Percentiles rank a stretch among this genome's conserved stretches.
Conservation (phyloP, 2,329 filamentous ascomycete species). For the Daldinia eschscholtzii region DNA sequence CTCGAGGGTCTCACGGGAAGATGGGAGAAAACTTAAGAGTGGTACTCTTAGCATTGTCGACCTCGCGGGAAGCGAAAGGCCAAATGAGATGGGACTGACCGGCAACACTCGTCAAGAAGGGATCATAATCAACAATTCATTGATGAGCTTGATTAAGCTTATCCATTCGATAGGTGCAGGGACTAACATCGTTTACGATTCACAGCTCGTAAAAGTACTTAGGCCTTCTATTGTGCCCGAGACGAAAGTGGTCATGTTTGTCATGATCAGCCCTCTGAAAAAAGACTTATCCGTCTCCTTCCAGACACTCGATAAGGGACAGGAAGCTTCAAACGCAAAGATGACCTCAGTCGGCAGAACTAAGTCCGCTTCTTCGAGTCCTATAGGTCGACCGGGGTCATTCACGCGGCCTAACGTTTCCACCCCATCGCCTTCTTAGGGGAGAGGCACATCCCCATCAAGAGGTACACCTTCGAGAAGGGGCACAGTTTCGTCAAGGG, state of each 20-base stretch:
- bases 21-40: constrained; percentile 81
- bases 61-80: constrained; percentile 88
- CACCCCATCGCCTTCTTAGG: not conserved
- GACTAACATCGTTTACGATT: constrained; percentile 84
- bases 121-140: constrained; percentile 93
- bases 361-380: not conserved
- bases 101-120: constrained; percentile 91
- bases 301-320: constrained; percentile 43
- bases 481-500: not conserved
- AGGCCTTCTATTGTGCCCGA: constrained; percentile 93
- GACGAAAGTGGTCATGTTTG: constrained; percentile 97
- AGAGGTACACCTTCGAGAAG: not conserved
- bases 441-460: not conserved
- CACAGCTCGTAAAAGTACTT: constrained; percentile 91
- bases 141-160: constrained; percentile 93
- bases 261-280: constrained; percentile 93
- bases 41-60: constrained; percentile 94
- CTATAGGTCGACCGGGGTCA: not conserved
- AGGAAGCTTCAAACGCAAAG: constrained; percentile 42
- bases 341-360: not conserved
- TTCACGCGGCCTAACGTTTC: not conserved
- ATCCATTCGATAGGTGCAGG: constrained; percentile 88
- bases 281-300: constrained; percentile 71
- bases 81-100: constrained; percentile 83
- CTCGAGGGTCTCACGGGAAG: constrained; percentile 43